phyloP scores from a whole-genome alignment of 352 stramenopile genomes.

The Pythium coloratum region DNA sequence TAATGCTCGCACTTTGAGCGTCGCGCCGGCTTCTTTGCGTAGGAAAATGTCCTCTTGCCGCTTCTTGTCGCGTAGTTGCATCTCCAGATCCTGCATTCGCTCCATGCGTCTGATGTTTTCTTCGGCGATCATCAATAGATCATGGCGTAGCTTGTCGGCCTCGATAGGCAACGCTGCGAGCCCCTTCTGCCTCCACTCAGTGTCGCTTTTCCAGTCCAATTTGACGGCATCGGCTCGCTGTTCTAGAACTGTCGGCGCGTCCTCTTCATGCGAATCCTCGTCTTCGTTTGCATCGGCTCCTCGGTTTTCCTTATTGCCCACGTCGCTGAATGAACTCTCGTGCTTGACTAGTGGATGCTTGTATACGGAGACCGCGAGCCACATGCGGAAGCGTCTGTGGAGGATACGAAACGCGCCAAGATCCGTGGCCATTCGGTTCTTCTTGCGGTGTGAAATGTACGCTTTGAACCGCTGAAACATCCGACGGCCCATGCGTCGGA shows the following conservation, averaged over 20 bases:
- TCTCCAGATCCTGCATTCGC: conserved; percentile 28
- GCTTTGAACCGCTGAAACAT: conserved; percentile 21
- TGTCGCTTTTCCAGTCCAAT: conserved; percentile 37
- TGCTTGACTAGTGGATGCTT: conserved; percentile 22
- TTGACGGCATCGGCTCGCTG: conserved; percentile 1
- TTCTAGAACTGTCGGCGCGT: conserved; percentile 8
- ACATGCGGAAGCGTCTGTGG: conserved; percentile 27
- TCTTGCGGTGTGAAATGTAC: conserved; percentile 27
- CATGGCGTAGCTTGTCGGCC: conserved; percentile 14
- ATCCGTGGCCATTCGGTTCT: conserved; percentile 33
- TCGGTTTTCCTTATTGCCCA: conserved; percentile 4
- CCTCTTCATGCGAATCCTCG: neutral
- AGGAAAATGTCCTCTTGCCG: conserved; percentile 31
- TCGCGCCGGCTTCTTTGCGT: conserved; percentile 32
- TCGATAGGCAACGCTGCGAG: conserved; percentile 24
- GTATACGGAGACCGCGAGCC: conserved; percentile 29
- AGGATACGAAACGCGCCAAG: conserved; percentile 34
- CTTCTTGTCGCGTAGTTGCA: conserved; percentile 25
- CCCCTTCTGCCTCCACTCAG: conserved; percentile 28
- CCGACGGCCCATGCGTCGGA: conserved; percentile 24
- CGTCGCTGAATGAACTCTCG: neutral
- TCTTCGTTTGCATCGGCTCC: conserved; percentile 1
- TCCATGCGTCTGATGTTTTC: conserved; percentile 19
- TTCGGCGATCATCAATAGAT: conserved; percentile 19
- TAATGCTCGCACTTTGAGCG: conserved; percentile 29